Conservation (phyloP, 2,329 filamentous ascomycete genomes). For the Alternaria triticimaculans region DNA sequence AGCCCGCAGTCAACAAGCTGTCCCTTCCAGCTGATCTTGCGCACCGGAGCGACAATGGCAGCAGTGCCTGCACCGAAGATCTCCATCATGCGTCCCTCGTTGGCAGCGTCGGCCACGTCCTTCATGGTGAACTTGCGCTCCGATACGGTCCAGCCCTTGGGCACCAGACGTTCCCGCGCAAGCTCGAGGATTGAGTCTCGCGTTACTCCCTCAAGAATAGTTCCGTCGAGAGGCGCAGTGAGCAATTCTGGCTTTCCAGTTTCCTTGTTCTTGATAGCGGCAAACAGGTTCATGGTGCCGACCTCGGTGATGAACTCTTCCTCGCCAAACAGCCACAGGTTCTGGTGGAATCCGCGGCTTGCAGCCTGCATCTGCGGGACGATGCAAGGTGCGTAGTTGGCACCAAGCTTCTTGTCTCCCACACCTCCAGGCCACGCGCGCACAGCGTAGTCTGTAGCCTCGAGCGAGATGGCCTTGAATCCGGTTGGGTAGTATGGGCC, state of each 20-base stretch:
- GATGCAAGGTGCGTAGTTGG: conserved; percentile 99
- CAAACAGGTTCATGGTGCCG: conserved; percentile 98
- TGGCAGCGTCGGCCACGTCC: conserved; percentile 79
- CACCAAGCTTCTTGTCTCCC: conserved; percentile 96
- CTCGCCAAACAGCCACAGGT: conserved; percentile 95
- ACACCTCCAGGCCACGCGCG: conserved; percentile 98
- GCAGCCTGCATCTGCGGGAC: conserved; percentile 94
- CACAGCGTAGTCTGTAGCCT: conserved; percentile 95
- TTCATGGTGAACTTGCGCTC: conserved; percentile 94
- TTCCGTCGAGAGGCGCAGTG: conserved; percentile 95
- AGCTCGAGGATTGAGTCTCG: conserved; percentile 88
- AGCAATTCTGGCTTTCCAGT: conserved; percentile 90
- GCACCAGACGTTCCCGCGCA: conserved; percentile 80
- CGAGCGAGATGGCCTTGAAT: conserved; percentile 95
- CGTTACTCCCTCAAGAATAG: conserved; percentile 93
- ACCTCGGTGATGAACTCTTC: conserved; percentile 97
- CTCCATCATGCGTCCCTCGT: conserved; percentile 86
- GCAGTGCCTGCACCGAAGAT: conserved; percentile 94
- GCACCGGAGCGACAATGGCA: conserved; percentile 88
- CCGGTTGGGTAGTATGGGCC: conserved; percentile 98
- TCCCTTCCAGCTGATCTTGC: conserved; percentile 88
- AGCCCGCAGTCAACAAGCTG: conserved; percentile 83
- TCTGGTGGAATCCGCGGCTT: conserved; percentile 93
- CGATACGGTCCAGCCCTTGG: conserved; percentile 84
- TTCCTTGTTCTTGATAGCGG: conserved; percentile 81